Percentiles rank a stretch among this genome's conserved stretches.
phyloP scores from a whole-genome alignment of 2,329 filamentous ascomycete species.

The Colletotrichum camelliae region DNA sequence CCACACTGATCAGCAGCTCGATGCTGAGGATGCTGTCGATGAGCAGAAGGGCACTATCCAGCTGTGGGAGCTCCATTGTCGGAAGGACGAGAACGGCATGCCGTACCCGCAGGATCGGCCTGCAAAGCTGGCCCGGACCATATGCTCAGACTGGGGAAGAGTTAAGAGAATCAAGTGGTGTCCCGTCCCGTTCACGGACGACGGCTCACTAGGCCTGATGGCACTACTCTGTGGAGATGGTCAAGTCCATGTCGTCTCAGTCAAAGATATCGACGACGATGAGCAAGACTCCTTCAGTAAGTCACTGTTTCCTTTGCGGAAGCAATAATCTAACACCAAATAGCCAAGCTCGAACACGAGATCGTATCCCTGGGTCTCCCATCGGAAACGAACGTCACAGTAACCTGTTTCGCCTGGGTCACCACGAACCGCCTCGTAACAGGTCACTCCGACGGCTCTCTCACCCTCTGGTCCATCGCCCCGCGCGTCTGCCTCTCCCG shows the following conservation, averaged over 20 bases:
- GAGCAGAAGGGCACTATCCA: slow-evolving; percentile 54
- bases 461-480: slow-evolving; percentile 61
- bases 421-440: slow-evolving; percentile 59
- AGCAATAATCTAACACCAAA: neutral
- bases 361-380: slow-evolving; percentile 49
- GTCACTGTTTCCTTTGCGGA: neutral
- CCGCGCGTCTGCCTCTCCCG: slow-evolving; percentile 55
- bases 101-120: slow-evolving; percentile 35
- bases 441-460: slow-evolving; percentile 61
- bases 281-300: slow-evolving; percentile 31
- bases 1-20: slow-evolving; percentile 53
- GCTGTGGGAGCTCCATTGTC: slow-evolving; percentile 53
- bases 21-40: slow-evolving; percentile 43
- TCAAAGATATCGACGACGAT: slow-evolving; percentile 36
- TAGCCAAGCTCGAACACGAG: slow-evolving; percentile 51
- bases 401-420: slow-evolving; percentile 61
- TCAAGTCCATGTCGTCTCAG: slow-evolving; percentile 52
- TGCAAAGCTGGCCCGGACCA: slow-evolving; percentile 46
- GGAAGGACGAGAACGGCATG: slow-evolving; percentile 33
- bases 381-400: slow-evolving; percentile 52
- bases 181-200: slow-evolving; percentile 41
- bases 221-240: slow-evolving; percentile 59
- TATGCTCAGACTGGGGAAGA: slow-evolving; percentile 58
- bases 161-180: slow-evolving; percentile 59
- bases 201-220: slow-evolving; percentile 42